phyloP scores from a whole-genome alignment of 495 filamentous ascomycete species.

The Arthonia radiata region DNA sequence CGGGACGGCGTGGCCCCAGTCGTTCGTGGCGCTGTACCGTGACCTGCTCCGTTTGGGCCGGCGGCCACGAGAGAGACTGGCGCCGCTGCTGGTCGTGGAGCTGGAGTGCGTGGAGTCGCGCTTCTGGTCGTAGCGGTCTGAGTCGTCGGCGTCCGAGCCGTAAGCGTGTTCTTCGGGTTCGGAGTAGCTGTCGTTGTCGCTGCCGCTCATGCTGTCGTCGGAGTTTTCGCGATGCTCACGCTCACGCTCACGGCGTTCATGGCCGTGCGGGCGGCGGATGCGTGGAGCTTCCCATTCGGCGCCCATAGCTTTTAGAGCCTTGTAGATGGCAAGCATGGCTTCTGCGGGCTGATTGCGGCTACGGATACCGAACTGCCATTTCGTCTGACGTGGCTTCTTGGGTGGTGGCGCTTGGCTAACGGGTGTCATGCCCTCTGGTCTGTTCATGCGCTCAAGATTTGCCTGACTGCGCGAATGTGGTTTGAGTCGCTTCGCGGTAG shows the following conservation, averaged over 20 bases:
- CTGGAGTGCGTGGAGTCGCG: constrained; percentile 4
- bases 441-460: constrained; percentile 24
- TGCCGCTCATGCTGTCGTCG: constrained; percentile 7
- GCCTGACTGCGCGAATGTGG: constrained; percentile 41
- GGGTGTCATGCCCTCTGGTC: constrained; percentile 10
- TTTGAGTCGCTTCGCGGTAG: constrained; percentile 48
- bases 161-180: constrained; percentile 2
- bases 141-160: constrained; percentile 4
- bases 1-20: constrained; percentile 46
- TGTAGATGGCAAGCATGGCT: constrained; percentile 81
- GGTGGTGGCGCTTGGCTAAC: constrained; percentile 10
- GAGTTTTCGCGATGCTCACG: constrained; percentile 5
- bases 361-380: constrained; percentile 95
- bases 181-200: constrained; percentile 4
- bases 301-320: constrained; percentile 63
- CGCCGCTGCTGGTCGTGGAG: constrained; percentile 2
- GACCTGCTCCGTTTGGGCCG: constrained; percentile 4
- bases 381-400: constrained; percentile 44
- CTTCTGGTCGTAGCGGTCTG: constrained; percentile 6
- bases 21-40: constrained; percentile 12
- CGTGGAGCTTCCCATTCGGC: constrained; percentile 54
- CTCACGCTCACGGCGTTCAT: constrained; percentile 8
- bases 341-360: constrained; percentile 82
- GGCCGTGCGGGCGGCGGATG: constrained; percentile 12
- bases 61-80: constrained; percentile 4